Conservation (phyloP, 2,329 filamentous ascomycete species). For the Cladosporium sp. region DNA sequence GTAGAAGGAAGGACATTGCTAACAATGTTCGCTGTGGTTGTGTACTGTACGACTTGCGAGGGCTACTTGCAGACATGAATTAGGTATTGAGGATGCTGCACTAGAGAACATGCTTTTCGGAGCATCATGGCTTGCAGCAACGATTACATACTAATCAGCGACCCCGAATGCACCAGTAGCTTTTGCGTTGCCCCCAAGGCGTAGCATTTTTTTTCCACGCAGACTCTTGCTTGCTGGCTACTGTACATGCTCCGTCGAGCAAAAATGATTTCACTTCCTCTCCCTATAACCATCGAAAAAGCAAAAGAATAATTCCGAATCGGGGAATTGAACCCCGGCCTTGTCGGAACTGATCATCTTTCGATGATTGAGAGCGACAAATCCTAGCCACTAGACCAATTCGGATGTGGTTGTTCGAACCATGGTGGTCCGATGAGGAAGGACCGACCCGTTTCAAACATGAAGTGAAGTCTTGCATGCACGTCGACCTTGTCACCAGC, state of each 20-base stretch:
- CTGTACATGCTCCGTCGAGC: not conserved
- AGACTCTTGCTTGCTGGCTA: not conserved
- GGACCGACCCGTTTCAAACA: not conserved
- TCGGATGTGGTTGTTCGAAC: not conserved
- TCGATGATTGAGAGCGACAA: slow-evolving; percentile 12
- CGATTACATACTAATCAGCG: not conserved
- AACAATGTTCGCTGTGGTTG: not conserved
- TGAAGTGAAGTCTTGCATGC: not conserved
- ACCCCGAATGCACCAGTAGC: not conserved
- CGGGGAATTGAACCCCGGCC: slow-evolving; percentile 14
- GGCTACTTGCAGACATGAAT: not conserved
- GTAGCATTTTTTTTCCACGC: not conserved
- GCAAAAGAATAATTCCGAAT: slow-evolving; percentile 4
- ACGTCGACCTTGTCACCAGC: not conserved
- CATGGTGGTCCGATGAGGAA: not conserved
- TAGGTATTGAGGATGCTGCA: not conserved
- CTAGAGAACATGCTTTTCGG: not conserved
- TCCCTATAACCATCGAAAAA: not conserved
- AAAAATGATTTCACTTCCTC: not conserved
- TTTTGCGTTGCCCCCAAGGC: not conserved
- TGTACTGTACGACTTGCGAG: not conserved
- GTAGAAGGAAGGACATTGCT: not conserved
- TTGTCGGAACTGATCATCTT: slow-evolving; percentile 12
- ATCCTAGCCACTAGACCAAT: slow-evolving; percentile 13
- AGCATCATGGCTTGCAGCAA: not conserved